phyloP scores from a whole-genome alignment of 2,329 filamentous ascomycete genomes.

The Pseudopithomyces chartarum region DNA sequence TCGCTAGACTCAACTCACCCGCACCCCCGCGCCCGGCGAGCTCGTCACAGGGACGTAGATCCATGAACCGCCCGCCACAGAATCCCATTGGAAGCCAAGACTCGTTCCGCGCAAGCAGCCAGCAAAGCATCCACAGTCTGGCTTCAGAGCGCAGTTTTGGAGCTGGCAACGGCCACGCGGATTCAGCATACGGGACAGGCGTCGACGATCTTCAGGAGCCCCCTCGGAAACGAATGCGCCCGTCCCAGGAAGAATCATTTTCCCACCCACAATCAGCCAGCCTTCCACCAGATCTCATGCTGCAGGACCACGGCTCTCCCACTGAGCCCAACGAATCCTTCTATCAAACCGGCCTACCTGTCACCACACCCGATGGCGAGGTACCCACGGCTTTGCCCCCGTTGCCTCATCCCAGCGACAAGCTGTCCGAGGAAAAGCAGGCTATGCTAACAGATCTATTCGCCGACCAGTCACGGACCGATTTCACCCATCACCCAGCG shows the following conservation, averaged over 20 bases:
- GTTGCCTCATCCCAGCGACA: conserved; percentile 61
- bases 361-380: conserved; percentile 55
- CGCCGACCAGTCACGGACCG: conserved; percentile 63
- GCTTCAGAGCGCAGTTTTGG: conserved; percentile 76
- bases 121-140: conserved; percentile 75
- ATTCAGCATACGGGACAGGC: conserved; percentile 70
- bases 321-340: conserved; percentile 84
- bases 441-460: conserved; percentile 76
- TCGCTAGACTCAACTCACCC: conserved; percentile 86
- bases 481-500: conserved; percentile 76
- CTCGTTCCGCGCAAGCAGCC: conserved; percentile 73
- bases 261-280: conserved; percentile 49
- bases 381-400: conserved; percentile 67
- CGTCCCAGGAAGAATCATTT: conserved; percentile 48
- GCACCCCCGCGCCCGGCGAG: conserved; percentile 64
- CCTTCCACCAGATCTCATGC: conserved; percentile 52
- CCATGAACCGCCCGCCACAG: conserved; percentile 73
- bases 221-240: conserved; percentile 75
- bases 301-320: conserved; percentile 66
- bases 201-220: conserved; percentile 68
- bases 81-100: conserved; percentile 66
- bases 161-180: conserved; percentile 55
- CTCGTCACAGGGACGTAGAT: conserved; percentile 68
- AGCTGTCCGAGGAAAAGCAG: conserved; percentile 78
- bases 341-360: conserved; percentile 53